phyloP scores from a whole-genome alignment of 805 yeast species.

The Saturnispora saitoi region DNA sequence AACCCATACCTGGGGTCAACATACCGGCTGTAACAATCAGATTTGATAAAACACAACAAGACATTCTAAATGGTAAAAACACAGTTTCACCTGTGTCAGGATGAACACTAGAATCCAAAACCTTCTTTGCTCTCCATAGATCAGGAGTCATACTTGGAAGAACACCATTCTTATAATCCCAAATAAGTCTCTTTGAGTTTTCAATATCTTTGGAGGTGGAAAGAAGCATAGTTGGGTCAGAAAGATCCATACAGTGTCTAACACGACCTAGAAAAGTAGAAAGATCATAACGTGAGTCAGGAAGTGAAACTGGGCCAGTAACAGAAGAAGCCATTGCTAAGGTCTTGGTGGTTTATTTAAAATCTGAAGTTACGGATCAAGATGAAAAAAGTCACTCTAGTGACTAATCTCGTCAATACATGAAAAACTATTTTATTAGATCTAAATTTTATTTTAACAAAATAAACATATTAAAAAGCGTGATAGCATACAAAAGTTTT shows the following conservation, averaged over 20 bases:
- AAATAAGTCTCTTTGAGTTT: conserved; percentile 53
- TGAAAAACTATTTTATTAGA: background rate
- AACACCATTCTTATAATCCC: conserved; percentile 67
- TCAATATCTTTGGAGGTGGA: conserved; percentile 58
- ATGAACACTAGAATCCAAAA: conserved; percentile 86
- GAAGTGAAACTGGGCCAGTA: conserved; percentile 72
- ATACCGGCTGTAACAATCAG: conserved; percentile 94
- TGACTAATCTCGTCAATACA: background rate
- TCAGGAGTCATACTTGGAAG: conserved; percentile 60
- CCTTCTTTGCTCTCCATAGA: conserved; percentile 81
- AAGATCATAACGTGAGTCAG: conserved; percentile 73
- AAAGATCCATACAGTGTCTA: conserved; percentile 83
- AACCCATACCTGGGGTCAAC: conserved; percentile 90
- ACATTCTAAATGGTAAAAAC: conserved; percentile 91
- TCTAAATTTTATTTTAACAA: background rate
- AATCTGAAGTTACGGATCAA: background rate
- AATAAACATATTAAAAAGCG: background rate
- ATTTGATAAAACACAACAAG: conserved; percentile 87
- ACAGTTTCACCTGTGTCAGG: conserved; percentile 97
- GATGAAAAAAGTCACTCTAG: background rate
- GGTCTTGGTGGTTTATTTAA: background rate
- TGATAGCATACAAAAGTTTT: background rate
- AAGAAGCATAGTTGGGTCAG: conserved; percentile 85
- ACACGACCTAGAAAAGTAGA: conserved; percentile 89
- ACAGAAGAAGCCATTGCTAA: conserved; percentile 75